These are phyloP conservation scores for Apiotrichum montevideense DNA, from an alignment of 1,284 basidiomycete genomes.

Conservation along the genomic window DNA sequence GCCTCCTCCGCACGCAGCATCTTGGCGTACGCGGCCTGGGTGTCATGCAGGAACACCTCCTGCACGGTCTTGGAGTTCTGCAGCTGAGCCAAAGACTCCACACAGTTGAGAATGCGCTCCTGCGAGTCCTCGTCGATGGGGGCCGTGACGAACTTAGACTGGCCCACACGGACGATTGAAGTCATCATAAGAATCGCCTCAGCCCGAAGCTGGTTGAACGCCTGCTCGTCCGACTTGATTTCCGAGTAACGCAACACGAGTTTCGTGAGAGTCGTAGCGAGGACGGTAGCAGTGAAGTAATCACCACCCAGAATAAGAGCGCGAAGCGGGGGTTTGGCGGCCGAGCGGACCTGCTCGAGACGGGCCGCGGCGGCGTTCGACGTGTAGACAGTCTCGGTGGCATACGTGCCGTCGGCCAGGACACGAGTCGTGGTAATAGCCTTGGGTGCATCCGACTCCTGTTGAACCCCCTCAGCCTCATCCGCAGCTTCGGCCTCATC, in stretches of 20 bases:
- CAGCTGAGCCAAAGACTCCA: slow-evolving; percentile 78
- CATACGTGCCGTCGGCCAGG: slow-evolving; percentile 94
- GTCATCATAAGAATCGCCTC: slow-evolving; percentile 99
- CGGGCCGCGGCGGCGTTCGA: slow-evolving; percentile 61
- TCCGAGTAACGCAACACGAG: slow-evolving; percentile 77
- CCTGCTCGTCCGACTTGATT: slow-evolving; percentile 54
- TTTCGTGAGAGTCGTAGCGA: slow-evolving; percentile 85
- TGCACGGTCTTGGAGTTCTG: slow-evolving; percentile 59
- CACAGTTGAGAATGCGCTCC: slow-evolving; percentile 94
- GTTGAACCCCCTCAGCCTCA: slow-evolving; percentile 37
- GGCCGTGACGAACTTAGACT: slow-evolving; percentile 86
- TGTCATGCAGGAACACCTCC: slow-evolving; percentile 87
- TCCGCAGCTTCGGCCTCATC: slow-evolving; percentile 65
- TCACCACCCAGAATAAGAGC: slow-evolving; percentile 90
- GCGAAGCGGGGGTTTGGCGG: slow-evolving; percentile 83
- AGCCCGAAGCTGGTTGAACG: slow-evolving; percentile 71
- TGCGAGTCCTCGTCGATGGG: slow-evolving; percentile 97
- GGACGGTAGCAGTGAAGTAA: slow-evolving; percentile 90
- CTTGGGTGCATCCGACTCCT: slow-evolving; percentile 46
- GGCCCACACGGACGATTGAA: slow-evolving; percentile 90
- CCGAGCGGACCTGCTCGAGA: slow-evolving; percentile 74
- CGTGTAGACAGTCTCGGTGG: slow-evolving; percentile 86
- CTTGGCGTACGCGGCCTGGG: slow-evolving; percentile 85
- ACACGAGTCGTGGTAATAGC: slow-evolving; percentile 57
- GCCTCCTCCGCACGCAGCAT: slow-evolving; percentile 91